phyloP scores from a whole-genome alignment of 2,329 filamentous ascomycete species.

The Microascus cirrosus region DNA sequence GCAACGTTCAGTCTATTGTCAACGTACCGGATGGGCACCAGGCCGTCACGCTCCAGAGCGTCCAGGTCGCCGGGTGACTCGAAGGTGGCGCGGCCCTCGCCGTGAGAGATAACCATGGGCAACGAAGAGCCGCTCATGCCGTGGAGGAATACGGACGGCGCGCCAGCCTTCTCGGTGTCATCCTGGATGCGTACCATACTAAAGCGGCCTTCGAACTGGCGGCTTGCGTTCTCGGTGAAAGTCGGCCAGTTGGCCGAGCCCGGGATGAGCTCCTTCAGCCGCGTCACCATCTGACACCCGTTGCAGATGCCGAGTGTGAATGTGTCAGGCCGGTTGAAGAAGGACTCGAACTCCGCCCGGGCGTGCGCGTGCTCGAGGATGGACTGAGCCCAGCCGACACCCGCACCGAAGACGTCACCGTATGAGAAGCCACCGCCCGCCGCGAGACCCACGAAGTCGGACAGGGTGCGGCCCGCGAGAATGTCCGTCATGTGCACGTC shows the following conservation, averaged over 20 bases:
- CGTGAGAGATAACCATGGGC: conserved; percentile 82
- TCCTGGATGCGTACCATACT: conserved; percentile 64
- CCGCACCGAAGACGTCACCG: conserved; percentile 72
- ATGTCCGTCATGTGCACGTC: conserved; percentile 98
- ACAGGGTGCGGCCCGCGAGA: conserved; percentile 65
- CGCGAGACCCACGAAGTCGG: conserved; percentile 76
- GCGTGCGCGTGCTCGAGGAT: conserved; percentile 74
- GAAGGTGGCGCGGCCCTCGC: conserved; percentile 76
- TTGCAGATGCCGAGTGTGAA: conserved; percentile 95
- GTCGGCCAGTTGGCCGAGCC: conserved; percentile 32
- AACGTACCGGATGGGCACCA: conserved; percentile 72
- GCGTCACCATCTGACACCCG: conserved; percentile 88
- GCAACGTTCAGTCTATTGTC: conserved; percentile 59
- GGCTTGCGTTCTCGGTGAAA: conserved; percentile 47
- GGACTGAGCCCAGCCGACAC: conserved; percentile 90
- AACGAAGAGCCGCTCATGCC: conserved; percentile 75
- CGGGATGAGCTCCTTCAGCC: conserved; percentile 57
- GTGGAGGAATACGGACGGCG: conserved; percentile 73
- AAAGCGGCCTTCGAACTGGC: conserved; percentile 67
- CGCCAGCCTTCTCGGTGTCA: conserved; percentile 13
- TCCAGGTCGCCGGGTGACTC: conserved; percentile 37
- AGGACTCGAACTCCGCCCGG: conserved; percentile 66
- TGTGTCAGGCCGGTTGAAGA: conserved; percentile 82
- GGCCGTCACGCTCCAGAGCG: conserved; percentile 46
- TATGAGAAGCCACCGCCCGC: conserved; percentile 98